Percentiles rank a stretch among this genome's conserved stretches.
Conservation (phyloP, 202 grass and related monocot genomes). For the Panicum hallii region DNA sequence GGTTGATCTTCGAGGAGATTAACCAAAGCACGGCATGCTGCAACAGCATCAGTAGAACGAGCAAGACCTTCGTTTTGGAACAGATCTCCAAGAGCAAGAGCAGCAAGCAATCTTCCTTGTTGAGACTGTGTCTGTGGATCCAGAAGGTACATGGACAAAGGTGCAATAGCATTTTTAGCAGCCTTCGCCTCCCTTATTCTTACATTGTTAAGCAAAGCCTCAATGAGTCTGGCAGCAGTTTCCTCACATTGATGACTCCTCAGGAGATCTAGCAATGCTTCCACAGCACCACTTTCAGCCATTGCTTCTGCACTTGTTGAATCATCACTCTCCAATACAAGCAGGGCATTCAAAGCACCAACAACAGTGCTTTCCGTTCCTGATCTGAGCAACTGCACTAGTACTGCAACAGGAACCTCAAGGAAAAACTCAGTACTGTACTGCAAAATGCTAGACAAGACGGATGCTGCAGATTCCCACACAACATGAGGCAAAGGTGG, state of each 20-base stretch:
- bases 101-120: slow-evolving; percentile 96
- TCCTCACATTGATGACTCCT: slow-evolving; percentile 98
- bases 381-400: slow-evolving; percentile 92
- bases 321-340: slow-evolving; percentile 99
- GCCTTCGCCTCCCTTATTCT: slow-evolving; percentile 98
- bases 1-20: slow-evolving; percentile 99
- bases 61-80: slow-evolving; percentile 98
- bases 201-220: slow-evolving; percentile 96
- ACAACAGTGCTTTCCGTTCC: slow-evolving; percentile 96
- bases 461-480: slow-evolving; percentile 98
- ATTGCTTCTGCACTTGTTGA: slow-evolving; percentile 99
- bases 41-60: slow-evolving; percentile 90
- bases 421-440: slow-evolving; percentile 99
- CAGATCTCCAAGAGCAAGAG: slow-evolving; percentile 97
- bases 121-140: slow-evolving; percentile 99
- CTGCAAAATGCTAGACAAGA: slow-evolving; percentile 94
- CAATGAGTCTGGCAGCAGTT: slow-evolving; percentile 96
- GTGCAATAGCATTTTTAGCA: slow-evolving; percentile 98
- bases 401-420: slow-evolving; percentile 95
- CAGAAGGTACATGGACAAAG: slow-evolving; percentile 98
- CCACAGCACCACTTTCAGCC: slow-evolving; percentile 98
- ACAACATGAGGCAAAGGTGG: slow-evolving; percentile 96
- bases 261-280: slow-evolving; percentile 90
- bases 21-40: slow-evolving; percentile 95
- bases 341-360: slow-evolving; percentile 92